Evolutionary conservation across 192 early-diverging fungal species (phyloP).

Genomic region (Backusella psychrophila): DNA sequence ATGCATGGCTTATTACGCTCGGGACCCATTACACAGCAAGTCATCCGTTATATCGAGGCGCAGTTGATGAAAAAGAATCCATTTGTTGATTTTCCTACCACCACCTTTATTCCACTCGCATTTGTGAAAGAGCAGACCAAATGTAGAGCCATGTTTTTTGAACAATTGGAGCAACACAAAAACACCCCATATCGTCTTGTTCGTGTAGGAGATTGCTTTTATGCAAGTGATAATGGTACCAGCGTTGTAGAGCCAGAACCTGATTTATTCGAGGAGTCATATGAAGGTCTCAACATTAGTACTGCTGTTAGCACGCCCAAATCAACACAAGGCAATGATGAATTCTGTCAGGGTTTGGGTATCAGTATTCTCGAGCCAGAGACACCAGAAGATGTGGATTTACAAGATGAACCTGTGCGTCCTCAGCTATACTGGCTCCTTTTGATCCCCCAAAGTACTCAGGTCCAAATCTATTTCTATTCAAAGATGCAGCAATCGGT

Average conservation of each 20-base stretch:
- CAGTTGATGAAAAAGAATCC: slow-evolving; percentile 53
- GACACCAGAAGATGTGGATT: slow-evolving; percentile 18
- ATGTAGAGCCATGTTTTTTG: slow-evolving; percentile 50
- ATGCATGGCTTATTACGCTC: slow-evolving; percentile 66
- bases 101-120: slow-evolving; percentile 43
- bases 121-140: slow-evolving; percentile 46
- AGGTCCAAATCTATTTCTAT: slow-evolving; percentile 67
- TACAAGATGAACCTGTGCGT: neutral
- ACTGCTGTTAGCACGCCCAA: neutral
- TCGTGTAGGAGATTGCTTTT: slow-evolving; percentile 52
- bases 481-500: slow-evolving; percentile 56
- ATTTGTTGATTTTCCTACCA: slow-evolving; percentile 57
- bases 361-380: slow-evolving; percentile 40
- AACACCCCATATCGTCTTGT: slow-evolving; percentile 48
- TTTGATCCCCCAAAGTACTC: slow-evolving; percentile 46
- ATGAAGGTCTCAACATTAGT: slow-evolving; percentile 11
- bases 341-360: slow-evolving; percentile 51
- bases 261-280: neutral
- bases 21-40: slow-evolving; percentile 48
- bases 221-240: slow-evolving; percentile 38
- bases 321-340: slow-evolving; percentile 29
- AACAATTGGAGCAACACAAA: slow-evolving; percentile 43
- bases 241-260: neutral
- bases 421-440: slow-evolving; percentile 66
- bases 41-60: slow-evolving; percentile 47